These are phyloP conservation scores for Epichloe hybrida DNA, from an alignment of 2,329 filamentous ascomycete species.

Conservation along the genomic window DNA sequence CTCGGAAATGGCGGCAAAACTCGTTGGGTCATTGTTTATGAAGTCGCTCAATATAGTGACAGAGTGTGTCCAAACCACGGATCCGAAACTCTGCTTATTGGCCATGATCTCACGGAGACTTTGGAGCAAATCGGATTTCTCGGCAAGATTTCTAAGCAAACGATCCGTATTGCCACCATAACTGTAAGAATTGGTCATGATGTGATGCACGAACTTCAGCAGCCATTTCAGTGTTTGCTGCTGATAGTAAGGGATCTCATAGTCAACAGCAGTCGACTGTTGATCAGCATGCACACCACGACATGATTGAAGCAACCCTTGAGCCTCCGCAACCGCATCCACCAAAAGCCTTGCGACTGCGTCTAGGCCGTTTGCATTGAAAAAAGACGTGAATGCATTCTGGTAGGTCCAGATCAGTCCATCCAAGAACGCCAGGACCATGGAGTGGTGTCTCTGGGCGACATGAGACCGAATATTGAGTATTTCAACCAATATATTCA, in stretches of 20 bases:
- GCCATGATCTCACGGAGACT: slow-evolving; percentile 72
- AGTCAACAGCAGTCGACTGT: slow-evolving; percentile 79
- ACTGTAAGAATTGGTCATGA: slow-evolving; percentile 65
- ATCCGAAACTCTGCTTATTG: slow-evolving; percentile 69
- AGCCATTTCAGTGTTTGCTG: slow-evolving; percentile 89
- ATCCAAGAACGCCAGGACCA: slow-evolving; percentile 77
- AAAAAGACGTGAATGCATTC: slow-evolving; percentile 77
- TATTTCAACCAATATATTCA: slow-evolving; percentile 82
- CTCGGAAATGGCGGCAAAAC: slow-evolving; percentile 89
- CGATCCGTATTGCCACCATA: slow-evolving; percentile 75
- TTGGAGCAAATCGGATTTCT: slow-evolving; percentile 71
- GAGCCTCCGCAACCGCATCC: slow-evolving; percentile 59
- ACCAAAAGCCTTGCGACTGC: slow-evolving; percentile 80
- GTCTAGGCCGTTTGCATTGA: slow-evolving; percentile 71
- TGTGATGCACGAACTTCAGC: slow-evolving; percentile 90
- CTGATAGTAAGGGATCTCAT: slow-evolving; percentile 82
- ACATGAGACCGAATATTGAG: slow-evolving; percentile 69
- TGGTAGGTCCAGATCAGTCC: slow-evolving; percentile 74
- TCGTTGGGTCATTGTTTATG: slow-evolving; percentile 97
- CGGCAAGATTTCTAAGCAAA: slow-evolving; percentile 80
- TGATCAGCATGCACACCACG: slow-evolving; percentile 54
- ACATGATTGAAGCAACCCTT: slow-evolving; percentile 51
- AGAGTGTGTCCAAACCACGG: slow-evolving; percentile 89
- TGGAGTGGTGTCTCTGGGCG: slow-evolving; percentile 71
- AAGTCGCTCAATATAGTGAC: slow-evolving; percentile 89